Conservation (phyloP, 352 stramenopile genomes). For the Hyphochytrium catenoides region DNA sequence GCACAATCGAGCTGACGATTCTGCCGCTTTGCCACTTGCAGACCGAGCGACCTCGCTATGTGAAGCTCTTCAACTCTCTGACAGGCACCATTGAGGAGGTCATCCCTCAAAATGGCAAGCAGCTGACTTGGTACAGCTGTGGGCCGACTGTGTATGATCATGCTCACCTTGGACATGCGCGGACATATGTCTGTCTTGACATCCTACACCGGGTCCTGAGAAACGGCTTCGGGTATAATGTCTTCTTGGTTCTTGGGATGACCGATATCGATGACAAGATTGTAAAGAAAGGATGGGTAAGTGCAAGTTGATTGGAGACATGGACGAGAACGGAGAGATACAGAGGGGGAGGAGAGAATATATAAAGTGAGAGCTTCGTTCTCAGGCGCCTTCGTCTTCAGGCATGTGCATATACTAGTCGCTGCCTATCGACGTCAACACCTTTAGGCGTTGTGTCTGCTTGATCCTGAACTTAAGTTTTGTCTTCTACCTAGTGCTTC, state of each 20-base stretch:
- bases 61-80: no score
- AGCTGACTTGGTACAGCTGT: constrained; percentile 87
- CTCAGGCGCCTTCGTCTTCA: no score
- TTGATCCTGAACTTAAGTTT: no score
- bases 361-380: constrained; percentile 19
- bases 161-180: constrained; percentile 87
- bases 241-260: constrained; percentile 85
- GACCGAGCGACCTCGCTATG: no score
- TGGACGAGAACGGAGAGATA: background rate
- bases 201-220: constrained; percentile 67
- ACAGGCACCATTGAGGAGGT: no score
- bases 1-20: no score
- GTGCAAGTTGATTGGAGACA: background rate
- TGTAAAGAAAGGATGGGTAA: constrained; percentile 30
- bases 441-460: no score
- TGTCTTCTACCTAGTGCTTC: no score
- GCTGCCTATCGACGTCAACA: no score
- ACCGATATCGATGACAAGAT: constrained; percentile 98
- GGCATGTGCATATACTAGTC: no score
- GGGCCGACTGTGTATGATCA: constrained; percentile 97
- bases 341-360: constrained; percentile 14
- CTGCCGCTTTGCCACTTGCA: no score
- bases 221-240: constrained; percentile 66
- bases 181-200: constrained; percentile 83
- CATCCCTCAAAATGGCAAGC: no score